These are phyloP conservation scores for Trichoderma asperellum DNA, from an alignment of 2,329 filamentous ascomycete genomes.

Conservation along the genomic window DNA sequence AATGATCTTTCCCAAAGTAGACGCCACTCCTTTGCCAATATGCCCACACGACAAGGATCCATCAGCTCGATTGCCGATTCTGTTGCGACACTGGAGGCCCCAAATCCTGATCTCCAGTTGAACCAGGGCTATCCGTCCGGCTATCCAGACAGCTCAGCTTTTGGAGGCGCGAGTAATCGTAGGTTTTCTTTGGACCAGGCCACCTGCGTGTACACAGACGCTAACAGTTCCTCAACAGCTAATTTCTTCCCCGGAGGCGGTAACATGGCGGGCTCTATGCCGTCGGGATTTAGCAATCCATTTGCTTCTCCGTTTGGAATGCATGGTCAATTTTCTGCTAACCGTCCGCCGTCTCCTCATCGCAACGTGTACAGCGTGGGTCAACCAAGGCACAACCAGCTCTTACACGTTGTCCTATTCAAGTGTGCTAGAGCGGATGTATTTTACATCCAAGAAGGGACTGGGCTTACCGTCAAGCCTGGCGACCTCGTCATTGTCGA, in stretches of 20 bases:
- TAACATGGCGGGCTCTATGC: slow-evolving; percentile 34
- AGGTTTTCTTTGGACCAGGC: slow-evolving; percentile 36
- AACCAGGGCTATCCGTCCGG: slow-evolving; percentile 48
- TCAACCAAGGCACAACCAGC: slow-evolving; percentile 67
- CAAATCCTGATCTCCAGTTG: slow-evolving; percentile 49
- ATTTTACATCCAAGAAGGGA: slow-evolving; percentile 96
- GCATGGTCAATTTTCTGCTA: slow-evolving; percentile 46
- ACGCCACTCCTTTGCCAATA: slow-evolving; percentile 77
- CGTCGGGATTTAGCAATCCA: slow-evolving; percentile 41
- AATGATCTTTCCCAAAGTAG: slow-evolving; percentile 72
- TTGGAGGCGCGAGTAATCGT: slow-evolving; percentile 47
- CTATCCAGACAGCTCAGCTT: slow-evolving; percentile 46
- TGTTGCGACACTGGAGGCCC: slow-evolving; percentile 51
- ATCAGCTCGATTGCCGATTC: slow-evolving; percentile 63
- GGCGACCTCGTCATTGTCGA: slow-evolving; percentile 97
- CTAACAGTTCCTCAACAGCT: slow-evolving; percentile 29
- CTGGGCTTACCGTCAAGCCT: slow-evolving; percentile 83
- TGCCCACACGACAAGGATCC: slow-evolving; percentile 66
- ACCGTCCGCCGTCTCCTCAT: slow-evolving; percentile 63
- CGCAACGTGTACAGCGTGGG: slow-evolving; percentile 64
- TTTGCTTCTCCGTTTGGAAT: slow-evolving; percentile 54
- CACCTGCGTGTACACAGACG: slow-evolving; percentile 18
- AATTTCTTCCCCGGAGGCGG: slow-evolving; percentile 37
- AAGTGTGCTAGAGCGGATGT: slow-evolving; percentile 95
- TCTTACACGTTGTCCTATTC: slow-evolving; percentile 89